These are phyloP conservation scores for Pseudogymnoascus sp. DNA, from an alignment of 2,329 filamentous ascomycete genomes.

Conservation along the genomic window DNA sequence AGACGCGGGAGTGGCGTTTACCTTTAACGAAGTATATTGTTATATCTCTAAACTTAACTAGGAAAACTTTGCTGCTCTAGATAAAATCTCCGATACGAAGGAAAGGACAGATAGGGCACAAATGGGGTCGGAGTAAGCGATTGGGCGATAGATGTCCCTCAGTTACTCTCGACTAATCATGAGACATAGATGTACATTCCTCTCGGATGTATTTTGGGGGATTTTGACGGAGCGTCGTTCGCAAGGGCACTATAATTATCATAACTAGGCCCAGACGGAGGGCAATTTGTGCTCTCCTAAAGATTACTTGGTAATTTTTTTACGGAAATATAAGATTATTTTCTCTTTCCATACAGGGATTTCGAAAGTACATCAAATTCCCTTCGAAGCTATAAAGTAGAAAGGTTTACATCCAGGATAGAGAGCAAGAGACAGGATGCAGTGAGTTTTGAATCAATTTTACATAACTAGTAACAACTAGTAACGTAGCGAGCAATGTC, in stretches of 20 bases:
- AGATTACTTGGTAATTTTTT: too few species aligned
- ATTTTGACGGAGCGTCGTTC: background rate
- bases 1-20: background rate
- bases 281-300: too few species aligned
- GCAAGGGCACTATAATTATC: background rate
- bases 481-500: background rate
- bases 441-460: too few species aligned
- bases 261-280: background rate
- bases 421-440: too few species aligned
- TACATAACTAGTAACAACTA: too few species aligned
- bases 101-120: background rate
- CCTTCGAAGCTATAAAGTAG: too few species aligned
- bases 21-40: background rate
- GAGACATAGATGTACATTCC: background rate
- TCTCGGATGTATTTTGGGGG: background rate
- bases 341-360: too few species aligned
- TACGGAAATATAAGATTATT: too few species aligned
- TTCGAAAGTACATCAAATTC: too few species aligned
- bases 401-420: too few species aligned
- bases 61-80: background rate
- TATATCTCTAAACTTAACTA: background rate
- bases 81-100: background rate
- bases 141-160: background rate
- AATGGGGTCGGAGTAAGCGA: background rate
- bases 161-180: background rate